Evolutionary conservation across 352 stramenopile genomes (phyloP).

Genomic region (Globisporangium acanthophoron): DNA sequence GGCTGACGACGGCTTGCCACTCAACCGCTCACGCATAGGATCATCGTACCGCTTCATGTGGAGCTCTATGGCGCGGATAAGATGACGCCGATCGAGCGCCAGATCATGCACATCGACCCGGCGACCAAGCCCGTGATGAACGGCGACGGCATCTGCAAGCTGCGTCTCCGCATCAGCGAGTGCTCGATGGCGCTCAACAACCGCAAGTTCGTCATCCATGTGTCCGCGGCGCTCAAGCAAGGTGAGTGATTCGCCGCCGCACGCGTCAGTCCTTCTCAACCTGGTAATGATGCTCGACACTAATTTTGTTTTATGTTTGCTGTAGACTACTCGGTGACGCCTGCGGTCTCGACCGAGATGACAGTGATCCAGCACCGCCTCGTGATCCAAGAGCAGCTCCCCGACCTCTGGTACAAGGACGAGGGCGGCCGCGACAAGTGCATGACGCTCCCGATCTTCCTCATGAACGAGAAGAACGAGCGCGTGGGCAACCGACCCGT

Average conservation of each 20-base stretch:
- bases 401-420: conserved; percentile 86
- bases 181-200: conserved; percentile 84
- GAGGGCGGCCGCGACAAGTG: conserved; percentile 83
- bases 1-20: no score
- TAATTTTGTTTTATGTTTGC: background rate
- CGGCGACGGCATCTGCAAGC: conserved; percentile 76
- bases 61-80: conserved; percentile 83
- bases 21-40: conserved; percentile 13
- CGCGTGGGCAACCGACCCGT: conserved; percentile 70
- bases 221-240: conserved; percentile 53
- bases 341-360: conserved; percentile 71
- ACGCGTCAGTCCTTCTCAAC: no score
- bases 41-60: conserved; percentile 73
- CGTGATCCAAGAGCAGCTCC: conserved; percentile 77
- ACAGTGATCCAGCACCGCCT: conserved; percentile 82
- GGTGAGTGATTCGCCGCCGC: background rate
- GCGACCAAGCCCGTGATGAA: conserved; percentile 79
- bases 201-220: conserved; percentile 82
- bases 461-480: conserved; percentile 79
- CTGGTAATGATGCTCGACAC: no score
- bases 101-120: conserved; percentile 75
- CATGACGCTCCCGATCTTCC: conserved; percentile 73
- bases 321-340: conserved; percentile 49
- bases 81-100: conserved; percentile 73
- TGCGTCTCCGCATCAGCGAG: conserved; percentile 74